Evolutionary conservation across 257 asterid genomes (phyloP).

Genomic region (Nicotiana otophora): DNA sequence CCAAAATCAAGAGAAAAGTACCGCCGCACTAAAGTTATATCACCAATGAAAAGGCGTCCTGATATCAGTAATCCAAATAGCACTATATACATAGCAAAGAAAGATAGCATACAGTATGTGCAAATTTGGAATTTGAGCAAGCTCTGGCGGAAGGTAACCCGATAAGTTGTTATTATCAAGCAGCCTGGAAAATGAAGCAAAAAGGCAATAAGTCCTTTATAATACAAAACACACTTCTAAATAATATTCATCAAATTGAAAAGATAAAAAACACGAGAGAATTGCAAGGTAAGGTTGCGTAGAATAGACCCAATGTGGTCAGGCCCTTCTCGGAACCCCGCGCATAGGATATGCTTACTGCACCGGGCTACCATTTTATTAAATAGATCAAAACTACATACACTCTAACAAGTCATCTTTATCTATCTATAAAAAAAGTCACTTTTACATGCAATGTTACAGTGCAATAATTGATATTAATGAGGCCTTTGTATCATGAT

Average conservation of each 20-base stretch:
- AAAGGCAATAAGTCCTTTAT: background rate
- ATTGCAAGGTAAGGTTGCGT: background rate
- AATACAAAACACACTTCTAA: background rate
- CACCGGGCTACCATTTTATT: background rate
- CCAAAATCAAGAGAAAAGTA: background rate
- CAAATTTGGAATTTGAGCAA: constrained; percentile 54
- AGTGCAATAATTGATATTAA: background rate
- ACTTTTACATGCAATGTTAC: background rate
- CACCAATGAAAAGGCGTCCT: background rate
- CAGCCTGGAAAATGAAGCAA: constrained; percentile 52
- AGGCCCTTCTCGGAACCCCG: background rate
- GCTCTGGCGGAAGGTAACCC: constrained; percentile 81
- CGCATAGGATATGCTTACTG: background rate
- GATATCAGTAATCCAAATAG: background rate
- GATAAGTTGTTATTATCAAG: constrained; percentile 93
- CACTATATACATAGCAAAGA: background rate
- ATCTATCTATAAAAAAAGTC: background rate
- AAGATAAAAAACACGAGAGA: background rate
- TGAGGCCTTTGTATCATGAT: background rate
- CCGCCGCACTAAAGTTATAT: background rate
- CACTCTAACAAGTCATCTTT: constrained; percentile 6
- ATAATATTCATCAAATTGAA: background rate
- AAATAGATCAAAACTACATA: background rate
- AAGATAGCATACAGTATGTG: constrained; percentile 61
- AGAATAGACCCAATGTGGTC: background rate